These are phyloP conservation scores for Cercophora samala DNA, from an alignment of 495 filamentous ascomycete species.

Conservation along the genomic window DNA sequence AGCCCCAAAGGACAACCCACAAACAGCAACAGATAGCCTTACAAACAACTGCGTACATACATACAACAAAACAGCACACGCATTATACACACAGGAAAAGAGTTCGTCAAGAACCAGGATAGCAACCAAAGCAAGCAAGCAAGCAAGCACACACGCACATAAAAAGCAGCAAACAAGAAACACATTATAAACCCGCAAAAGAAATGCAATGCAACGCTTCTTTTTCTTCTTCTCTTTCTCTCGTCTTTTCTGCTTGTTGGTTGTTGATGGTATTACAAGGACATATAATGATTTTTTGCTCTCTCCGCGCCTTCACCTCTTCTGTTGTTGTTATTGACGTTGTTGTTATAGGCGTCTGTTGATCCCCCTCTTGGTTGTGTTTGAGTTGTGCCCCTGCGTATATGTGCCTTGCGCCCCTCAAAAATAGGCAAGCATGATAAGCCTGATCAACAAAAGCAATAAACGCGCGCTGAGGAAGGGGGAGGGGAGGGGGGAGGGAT, in stretches of 20 bases:
- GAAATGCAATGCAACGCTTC: neutral
- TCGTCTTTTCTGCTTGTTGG: neutral
- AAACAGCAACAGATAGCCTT: neutral
- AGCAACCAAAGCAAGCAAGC: neutral
- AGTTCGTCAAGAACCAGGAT: too few species aligned
- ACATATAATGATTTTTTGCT: slow-evolving; percentile 1
- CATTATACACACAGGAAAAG: too few species aligned
- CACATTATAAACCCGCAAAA: neutral
- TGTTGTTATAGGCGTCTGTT: neutral
- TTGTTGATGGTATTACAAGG: slow-evolving; percentile 5
- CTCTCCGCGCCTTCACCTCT: neutral
- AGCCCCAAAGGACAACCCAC: neutral
- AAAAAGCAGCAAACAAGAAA: neutral
- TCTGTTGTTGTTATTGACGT: neutral
- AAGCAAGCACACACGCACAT: neutral
- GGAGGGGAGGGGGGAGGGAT: too few species aligned
- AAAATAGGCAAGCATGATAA: neutral
- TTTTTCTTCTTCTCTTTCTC: neutral
- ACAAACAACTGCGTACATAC: neutral
- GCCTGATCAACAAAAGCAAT: neutral
- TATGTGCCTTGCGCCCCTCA: neutral
- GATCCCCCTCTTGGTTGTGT: neutral
- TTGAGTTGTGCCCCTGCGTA: neutral
- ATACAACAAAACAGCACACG: neutral
- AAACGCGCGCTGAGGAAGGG: neutral